These are phyloP conservation scores for Blastobotrys elegans DNA, from an alignment of 1,139 yeast species.

Conservation along the genomic window DNA sequence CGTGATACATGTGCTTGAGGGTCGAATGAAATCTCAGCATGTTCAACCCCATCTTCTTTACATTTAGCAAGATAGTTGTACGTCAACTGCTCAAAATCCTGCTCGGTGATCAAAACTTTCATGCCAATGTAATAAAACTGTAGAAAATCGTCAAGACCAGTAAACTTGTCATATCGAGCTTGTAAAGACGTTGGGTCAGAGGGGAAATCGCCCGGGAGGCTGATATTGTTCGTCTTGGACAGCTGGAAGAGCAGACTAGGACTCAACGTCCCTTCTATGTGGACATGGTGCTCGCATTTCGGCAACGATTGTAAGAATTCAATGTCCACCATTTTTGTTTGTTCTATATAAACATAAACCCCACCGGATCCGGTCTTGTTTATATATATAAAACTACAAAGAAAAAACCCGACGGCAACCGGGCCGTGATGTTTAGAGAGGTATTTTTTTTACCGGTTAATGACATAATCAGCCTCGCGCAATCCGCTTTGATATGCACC, in stretches of 20 bases:
- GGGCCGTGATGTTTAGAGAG: no score
- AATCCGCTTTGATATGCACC: conserved; percentile 79
- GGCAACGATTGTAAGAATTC: conserved; percentile 60
- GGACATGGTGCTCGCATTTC: conserved; percentile 80
- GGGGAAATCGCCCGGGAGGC: conserved; percentile 59
- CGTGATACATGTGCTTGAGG: conserved; percentile 80
- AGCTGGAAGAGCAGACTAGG: conserved; percentile 64
- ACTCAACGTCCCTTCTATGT: conserved; percentile 74
- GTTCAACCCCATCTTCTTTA: conserved; percentile 50
- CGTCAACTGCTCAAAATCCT: conserved; percentile 72
- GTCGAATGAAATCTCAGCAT: conserved; percentile 72
- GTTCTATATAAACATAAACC: no score
- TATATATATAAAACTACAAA: no score
- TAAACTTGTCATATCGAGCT: conserved; percentile 53
- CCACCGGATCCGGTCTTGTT: no score
- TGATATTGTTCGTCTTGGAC: conserved; percentile 52
- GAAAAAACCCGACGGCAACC: no score
- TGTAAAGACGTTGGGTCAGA: conserved; percentile 47
- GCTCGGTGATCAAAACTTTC: conserved; percentile 58
- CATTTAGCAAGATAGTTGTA: conserved; percentile 65
- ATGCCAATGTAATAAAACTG: conserved; percentile 76
- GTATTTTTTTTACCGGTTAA: no score
- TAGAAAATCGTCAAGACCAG: conserved; percentile 69
- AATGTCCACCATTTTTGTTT: conserved; percentile 6
- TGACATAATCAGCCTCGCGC: conserved; percentile 52